A percentile compares a stretch with the other conserved stretches of the same genome.
Conservation (phyloP, 495 filamentous ascomycete genomes). For the Lasiosphaeriaceae sp. region DNA sequence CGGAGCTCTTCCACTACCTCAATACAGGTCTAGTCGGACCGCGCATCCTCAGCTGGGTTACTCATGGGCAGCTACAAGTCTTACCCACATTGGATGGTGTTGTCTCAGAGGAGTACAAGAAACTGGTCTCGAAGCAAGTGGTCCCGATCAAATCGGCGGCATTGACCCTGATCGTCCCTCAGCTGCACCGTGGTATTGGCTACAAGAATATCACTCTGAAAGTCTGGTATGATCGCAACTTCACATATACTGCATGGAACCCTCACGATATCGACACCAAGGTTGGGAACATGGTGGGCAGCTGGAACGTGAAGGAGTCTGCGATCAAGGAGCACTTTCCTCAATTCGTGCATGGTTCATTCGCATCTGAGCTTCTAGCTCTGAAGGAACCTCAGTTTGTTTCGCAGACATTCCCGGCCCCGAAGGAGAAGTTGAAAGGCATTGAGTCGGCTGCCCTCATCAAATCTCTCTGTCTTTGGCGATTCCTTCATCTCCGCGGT, state of each 20-base stretch:
- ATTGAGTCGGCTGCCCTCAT: conserved; percentile 67
- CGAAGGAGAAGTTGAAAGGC: conserved; percentile 35
- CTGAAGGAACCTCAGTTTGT: conserved; percentile 64
- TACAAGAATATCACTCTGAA: conserved; percentile 68
- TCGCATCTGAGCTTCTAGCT: conserved; percentile 54
- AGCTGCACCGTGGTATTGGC: conserved; percentile 75
- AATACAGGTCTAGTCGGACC: conserved; percentile 76
- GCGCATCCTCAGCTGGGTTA: conserved; percentile 75
- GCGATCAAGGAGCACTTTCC: conserved; percentile 43
- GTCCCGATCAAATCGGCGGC: conserved; percentile 69
- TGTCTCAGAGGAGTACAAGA: conserved; percentile 73
- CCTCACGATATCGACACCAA: conserved; percentile 50
- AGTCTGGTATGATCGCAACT: conserved; percentile 80
- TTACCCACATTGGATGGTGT: conserved; percentile 77
- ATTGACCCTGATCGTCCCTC: conserved; percentile 68
- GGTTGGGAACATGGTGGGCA: conserved; percentile 56
- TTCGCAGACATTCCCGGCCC: conserved; percentile 55
- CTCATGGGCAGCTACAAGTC: conserved; percentile 69
- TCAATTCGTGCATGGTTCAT: conserved; percentile 48
- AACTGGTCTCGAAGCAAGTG: conserved; percentile 68
- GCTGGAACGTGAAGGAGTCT: conserved; percentile 69
- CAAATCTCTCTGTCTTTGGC: conserved; percentile 72
- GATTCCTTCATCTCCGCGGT: conserved; percentile 82
- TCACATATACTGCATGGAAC: conserved; percentile 61
- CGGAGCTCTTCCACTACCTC: conserved; percentile 90